Evolutionary conservation across 2,329 filamentous ascomycete genomes (phyloP).

Genomic region (Penicillium sp.): DNA sequence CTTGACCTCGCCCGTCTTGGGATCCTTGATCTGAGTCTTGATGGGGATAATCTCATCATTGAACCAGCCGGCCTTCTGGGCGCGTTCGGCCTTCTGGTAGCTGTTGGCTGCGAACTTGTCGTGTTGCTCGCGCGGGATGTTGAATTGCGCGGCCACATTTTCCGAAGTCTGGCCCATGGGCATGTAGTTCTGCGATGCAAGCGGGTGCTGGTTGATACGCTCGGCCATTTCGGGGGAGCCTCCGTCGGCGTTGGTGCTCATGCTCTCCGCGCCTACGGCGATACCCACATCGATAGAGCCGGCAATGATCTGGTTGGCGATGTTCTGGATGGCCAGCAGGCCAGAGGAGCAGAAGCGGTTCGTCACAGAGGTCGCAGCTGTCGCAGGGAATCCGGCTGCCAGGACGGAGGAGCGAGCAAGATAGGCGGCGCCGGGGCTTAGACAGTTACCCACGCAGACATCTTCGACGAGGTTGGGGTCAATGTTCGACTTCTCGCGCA

Average conservation of each 20-base stretch:
- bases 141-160: slow-evolving; percentile 81
- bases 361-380: slow-evolving; percentile 76
- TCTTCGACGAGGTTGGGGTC: slow-evolving; percentile 87
- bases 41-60: slow-evolving; percentile 84
- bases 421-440: slow-evolving; percentile 85
- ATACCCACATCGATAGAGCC: slow-evolving; percentile 93
- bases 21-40: slow-evolving; percentile 81
- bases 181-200: slow-evolving; percentile 88
- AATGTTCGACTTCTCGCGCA: slow-evolving; percentile 82
- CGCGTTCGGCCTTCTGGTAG: slow-evolving; percentile 81
- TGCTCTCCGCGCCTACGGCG: slow-evolving; percentile 90
- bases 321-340: slow-evolving; percentile 84
- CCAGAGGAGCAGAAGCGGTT: slow-evolving; percentile 93
- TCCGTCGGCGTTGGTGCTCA: slow-evolving; percentile 85
- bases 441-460: slow-evolving; percentile 83
- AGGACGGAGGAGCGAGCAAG: slow-evolving; percentile 87
- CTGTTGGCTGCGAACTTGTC: slow-evolving; percentile 84
- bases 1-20: slow-evolving; percentile 81
- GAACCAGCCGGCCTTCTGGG: slow-evolving; percentile 82
- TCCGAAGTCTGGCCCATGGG: slow-evolving; percentile 94
- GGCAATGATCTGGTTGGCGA: slow-evolving; percentile 84
- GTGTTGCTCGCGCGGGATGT: slow-evolving; percentile 70
- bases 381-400: slow-evolving; percentile 82
- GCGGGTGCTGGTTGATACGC: slow-evolving; percentile 71
- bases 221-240: slow-evolving; percentile 82